Conservation (phyloP, 495 filamentous ascomycete species). For the Xylaria cubensis region DNA sequence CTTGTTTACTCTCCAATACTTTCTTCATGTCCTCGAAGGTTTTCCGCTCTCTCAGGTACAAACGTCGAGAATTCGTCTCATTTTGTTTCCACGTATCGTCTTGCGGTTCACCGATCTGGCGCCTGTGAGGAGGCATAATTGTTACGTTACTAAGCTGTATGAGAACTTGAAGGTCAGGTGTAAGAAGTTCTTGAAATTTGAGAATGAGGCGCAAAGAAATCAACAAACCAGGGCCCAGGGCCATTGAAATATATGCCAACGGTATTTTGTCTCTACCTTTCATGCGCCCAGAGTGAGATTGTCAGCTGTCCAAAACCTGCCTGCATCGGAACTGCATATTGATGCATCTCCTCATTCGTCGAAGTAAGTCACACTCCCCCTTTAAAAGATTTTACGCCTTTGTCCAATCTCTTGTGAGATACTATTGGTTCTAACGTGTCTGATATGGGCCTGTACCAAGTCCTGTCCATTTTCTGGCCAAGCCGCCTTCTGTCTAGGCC, state of each 20-base stretch:
- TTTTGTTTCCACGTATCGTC: not conserved
- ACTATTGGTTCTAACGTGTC: not conserved
- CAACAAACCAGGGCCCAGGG: no score
- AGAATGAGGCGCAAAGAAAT: not conserved
- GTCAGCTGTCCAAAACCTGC: constrained; percentile 1
- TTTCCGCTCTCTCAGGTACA: not conserved
- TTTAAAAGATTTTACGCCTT: not conserved
- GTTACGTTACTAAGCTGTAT: not conserved
- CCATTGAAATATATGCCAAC: not conserved
- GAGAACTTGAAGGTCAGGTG: not conserved
- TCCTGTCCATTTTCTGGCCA: constrained; percentile 7
- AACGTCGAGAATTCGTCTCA: not conserved
- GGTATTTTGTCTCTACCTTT: not conserved
- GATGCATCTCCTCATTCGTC: not conserved
- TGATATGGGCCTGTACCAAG: no score
- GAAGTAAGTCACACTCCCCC: not conserved
- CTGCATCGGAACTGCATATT: not conserved
- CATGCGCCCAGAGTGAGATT: not conserved
- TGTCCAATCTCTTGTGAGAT: constrained; percentile 2
- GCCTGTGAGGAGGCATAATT: not conserved
- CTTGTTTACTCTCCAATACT: not conserved
- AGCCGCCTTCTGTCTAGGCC: not conserved
- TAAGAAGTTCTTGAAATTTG: not conserved
- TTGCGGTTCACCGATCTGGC: not conserved
- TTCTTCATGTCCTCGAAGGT: not conserved